These are phyloP conservation scores for Puccinellia tenuiflora DNA, from an alignment of 176 grass and related monocot species.

Conservation along the genomic window DNA sequence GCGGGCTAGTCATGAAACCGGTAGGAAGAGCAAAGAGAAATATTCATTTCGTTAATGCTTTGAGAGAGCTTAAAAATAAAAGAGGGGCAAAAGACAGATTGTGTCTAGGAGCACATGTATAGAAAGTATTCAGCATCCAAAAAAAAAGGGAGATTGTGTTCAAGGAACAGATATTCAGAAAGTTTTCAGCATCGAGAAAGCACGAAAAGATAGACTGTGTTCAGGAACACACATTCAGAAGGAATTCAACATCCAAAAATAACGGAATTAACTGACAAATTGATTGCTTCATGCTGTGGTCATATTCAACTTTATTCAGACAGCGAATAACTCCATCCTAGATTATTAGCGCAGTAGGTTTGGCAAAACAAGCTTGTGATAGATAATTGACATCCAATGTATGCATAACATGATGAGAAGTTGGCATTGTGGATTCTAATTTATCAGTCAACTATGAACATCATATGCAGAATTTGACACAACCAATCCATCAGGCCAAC, in stretches of 20 bases:
- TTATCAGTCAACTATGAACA: neutral
- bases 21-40: no score
- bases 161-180: neutral
- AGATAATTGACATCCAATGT: neutral
- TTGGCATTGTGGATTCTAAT: neutral
- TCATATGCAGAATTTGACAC: neutral
- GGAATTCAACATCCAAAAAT: neutral
- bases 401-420: neutral
- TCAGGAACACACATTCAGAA: neutral
- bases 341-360: neutral
- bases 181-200: neutral
- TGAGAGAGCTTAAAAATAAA: neutral
- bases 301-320: neutral
- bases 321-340: neutral
- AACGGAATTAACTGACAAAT: neutral
- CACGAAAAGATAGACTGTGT: neutral
- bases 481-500: neutral
- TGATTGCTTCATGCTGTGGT: neutral
- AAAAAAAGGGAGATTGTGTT: no score
- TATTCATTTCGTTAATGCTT: neutral
- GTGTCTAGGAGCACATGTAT: no score
- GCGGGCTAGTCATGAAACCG: no score
- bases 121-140: no score
- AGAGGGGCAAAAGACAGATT: neutral
- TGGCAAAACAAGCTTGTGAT: neutral